phyloP scores from a whole-genome alignment of 176 grass and related monocot genomes.

The Hyparrhenia diplandra region DNA sequence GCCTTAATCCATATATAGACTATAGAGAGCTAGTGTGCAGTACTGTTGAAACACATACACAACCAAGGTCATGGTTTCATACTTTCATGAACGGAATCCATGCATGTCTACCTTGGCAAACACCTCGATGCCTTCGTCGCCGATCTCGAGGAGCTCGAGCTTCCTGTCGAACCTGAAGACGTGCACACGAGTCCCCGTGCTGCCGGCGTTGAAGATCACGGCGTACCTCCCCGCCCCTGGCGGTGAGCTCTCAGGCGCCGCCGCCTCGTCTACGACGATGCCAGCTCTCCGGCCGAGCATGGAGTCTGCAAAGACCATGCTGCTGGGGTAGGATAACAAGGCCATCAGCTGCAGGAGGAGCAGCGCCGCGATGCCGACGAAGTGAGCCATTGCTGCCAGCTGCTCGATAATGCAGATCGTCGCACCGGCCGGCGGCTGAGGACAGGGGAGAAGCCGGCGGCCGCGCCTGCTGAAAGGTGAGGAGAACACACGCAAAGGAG shows the following conservation, averaged over 20 bases:
- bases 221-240: neutral
- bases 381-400: neutral
- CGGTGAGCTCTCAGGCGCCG: too few species aligned
- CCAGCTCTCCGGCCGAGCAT: neutral
- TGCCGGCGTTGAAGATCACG: neutral
- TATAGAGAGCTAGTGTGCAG: too few species aligned
- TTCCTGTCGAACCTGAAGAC: constrained; percentile 6
- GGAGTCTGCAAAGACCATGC: neutral
- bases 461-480: too few species aligned
- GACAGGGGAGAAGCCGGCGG: too few species aligned
- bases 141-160: neutral
- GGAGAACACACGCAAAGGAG: too few species aligned
- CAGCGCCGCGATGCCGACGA: neutral
- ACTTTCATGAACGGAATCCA: too few species aligned
- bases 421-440: too few species aligned
- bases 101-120: neutral
- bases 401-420: too few species aligned
- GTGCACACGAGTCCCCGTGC: neutral
- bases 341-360: neutral
- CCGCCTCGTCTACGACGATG: neutral
- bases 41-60: too few species aligned
- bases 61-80: too few species aligned
- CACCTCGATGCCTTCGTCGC: neutral
- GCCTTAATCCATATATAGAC: too few species aligned
- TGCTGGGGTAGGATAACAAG: too few species aligned